Conservation (phyloP, 768 basidiomycete species). For the Mycena galopus region DNA sequence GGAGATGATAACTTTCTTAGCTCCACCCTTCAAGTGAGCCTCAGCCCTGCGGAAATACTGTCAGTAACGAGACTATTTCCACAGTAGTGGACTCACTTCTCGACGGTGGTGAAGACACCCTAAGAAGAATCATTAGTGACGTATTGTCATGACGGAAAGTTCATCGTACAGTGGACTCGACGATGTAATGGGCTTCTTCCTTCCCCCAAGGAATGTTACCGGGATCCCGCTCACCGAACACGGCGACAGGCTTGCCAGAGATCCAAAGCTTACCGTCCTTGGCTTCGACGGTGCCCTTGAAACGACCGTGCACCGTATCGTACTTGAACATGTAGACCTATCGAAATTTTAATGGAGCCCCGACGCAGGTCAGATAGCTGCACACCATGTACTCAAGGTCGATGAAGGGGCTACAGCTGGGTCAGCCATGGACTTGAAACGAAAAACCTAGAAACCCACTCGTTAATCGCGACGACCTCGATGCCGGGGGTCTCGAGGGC, state of each 20-base stretch:
- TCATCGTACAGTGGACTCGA: constrained; percentile 91
- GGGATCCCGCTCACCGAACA: constrained; percentile 91
- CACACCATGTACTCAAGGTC: constrained; percentile 95
- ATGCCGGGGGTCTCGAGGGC: constrained; percentile 82
- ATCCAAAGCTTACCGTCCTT: constrained; percentile 93
- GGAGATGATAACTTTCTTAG: constrained; percentile 99
- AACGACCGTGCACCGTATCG: constrained; percentile 93
- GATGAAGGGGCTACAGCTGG: constrained; percentile 71
- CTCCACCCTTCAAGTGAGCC: constrained; percentile 96
- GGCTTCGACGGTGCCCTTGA: constrained; percentile 85
- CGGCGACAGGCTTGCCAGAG: constrained; percentile 79
- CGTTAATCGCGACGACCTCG: constrained; percentile 94
- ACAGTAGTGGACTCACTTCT: constrained; percentile 67
- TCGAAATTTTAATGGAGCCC: not conserved
- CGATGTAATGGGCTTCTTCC: constrained; percentile 90
- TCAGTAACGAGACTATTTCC: constrained; percentile 31
- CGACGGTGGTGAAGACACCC: constrained; percentile 98
- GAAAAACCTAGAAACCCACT: constrained; percentile 63
- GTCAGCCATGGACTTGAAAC: constrained; percentile 25
- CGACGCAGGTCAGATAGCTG: not conserved
- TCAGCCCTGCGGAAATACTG: constrained; percentile 68
- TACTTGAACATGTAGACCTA: constrained; percentile 99
- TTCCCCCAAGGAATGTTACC: constrained; percentile 85
- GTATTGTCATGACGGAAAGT: constrained; percentile 19
- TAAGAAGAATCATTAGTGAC: constrained; percentile 42